phyloP scores from a whole-genome alignment of 176 grass and related monocot genomes.

The Chrysopogon serrulatus region DNA sequence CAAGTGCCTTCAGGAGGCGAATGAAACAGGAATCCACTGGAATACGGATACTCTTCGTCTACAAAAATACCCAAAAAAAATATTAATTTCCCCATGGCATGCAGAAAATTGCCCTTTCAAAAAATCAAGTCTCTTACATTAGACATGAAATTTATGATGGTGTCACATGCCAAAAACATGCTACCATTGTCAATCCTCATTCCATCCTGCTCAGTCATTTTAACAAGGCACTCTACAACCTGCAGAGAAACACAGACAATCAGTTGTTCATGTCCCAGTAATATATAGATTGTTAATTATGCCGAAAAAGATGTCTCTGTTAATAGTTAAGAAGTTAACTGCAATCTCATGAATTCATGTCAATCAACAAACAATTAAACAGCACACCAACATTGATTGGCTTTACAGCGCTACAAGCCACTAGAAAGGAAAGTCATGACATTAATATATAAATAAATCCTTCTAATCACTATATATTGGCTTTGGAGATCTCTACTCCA shows the following conservation, averaged over 20 bases:
- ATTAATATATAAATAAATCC: background rate
- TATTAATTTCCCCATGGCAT: slow-evolving; percentile 18
- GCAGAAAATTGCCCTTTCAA: background rate
- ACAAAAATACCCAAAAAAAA: slow-evolving; percentile 11
- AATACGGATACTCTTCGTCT: slow-evolving; percentile 53
- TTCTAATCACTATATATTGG: slow-evolving; percentile 11
- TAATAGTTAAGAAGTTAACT: background rate
- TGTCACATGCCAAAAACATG: slow-evolving; percentile 89
- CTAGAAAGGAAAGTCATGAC: background rate
- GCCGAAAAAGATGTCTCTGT: background rate
- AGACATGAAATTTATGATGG: slow-evolving; percentile 72
- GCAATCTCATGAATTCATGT: background rate
- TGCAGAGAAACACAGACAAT: slow-evolving; percentile 29
- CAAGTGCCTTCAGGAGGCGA: slow-evolving; percentile 47
- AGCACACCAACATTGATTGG: background rate
- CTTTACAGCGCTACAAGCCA: background rate
- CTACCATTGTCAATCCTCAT: slow-evolving; percentile 36
- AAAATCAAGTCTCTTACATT: slow-evolving; percentile 49
- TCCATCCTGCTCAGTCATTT: slow-evolving; percentile 56
- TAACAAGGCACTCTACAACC: slow-evolving; percentile 71
- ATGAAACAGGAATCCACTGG: slow-evolving; percentile 47
- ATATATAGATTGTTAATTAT: background rate
- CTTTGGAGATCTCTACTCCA: background rate
- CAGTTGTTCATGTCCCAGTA: background rate
- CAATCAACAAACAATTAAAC: slow-evolving; percentile 6